These are phyloP conservation scores for Psilocybe azurescens DNA, from an alignment of 768 basidiomycete genomes.

Conservation along the genomic window DNA sequence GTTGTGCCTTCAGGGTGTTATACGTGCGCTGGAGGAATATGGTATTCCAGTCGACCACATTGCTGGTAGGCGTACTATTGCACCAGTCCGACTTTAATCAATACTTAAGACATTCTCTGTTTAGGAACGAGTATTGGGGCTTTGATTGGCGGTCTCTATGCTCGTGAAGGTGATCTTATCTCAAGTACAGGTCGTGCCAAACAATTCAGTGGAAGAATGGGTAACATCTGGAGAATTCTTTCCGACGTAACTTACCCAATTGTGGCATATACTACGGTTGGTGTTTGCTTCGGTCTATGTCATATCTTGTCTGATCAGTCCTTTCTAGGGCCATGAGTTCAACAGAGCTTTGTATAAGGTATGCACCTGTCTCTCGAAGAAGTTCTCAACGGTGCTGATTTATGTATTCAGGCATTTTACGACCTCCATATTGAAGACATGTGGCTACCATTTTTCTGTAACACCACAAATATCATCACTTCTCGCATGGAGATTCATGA, in stretches of 20 bases:
- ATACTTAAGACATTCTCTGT: slow-evolving; percentile 1
- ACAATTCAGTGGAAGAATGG: slow-evolving; percentile 91
- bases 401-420: slow-evolving; percentile 71
- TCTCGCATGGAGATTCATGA: slow-evolving; percentile 98
- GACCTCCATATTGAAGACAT: slow-evolving; percentile 96
- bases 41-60: slow-evolving; percentile 95
- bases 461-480: slow-evolving; percentile 95
- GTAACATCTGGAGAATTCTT: slow-evolving; percentile 91
- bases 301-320: background rate
- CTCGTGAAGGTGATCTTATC: slow-evolving; percentile 90
- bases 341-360: slow-evolving; percentile 95
- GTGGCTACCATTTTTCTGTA: slow-evolving; percentile 99
- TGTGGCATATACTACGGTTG: slow-evolving; percentile 87
- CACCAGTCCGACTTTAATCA: background rate
- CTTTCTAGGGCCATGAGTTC: slow-evolving; percentile 84
- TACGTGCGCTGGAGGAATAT: slow-evolving; percentile 90
- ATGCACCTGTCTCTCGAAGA: background rate
- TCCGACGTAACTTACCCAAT: slow-evolving; percentile 94
- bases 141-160: slow-evolving; percentile 93
- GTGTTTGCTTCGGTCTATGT: slow-evolving; percentile 18
- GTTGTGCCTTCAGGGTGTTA: slow-evolving; percentile 70
- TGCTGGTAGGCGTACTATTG: slow-evolving; percentile 55
- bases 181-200: slow-evolving; percentile 86
- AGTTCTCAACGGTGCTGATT: background rate
- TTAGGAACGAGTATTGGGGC: slow-evolving; percentile 88